Conservation (phyloP, 768 basidiomycete species). For the Tricholoma hemisulphureum region DNA sequence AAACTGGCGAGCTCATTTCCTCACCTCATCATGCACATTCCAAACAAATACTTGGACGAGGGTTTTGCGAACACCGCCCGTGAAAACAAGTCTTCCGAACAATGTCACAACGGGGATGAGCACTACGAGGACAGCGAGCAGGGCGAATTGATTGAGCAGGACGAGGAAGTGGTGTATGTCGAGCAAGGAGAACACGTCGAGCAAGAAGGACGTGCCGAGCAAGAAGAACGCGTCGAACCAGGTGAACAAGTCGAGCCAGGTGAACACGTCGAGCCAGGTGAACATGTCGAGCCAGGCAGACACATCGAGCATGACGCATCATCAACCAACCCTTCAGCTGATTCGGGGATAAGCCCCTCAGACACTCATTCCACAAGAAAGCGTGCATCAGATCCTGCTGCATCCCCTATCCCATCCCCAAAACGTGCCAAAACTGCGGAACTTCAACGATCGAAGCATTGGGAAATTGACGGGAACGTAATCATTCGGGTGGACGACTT, state of each 20-base stretch:
- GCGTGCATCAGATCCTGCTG: background rate
- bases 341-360: background rate
- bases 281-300: too few species aligned
- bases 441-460: slow-evolving; percentile 8
- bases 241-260: too few species aligned
- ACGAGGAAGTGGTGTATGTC: background rate
- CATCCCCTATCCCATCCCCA: background rate
- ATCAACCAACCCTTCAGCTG: background rate
- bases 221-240: background rate
- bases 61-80: background rate
- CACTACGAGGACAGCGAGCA: background rate
- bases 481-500: slow-evolving; percentile 6
- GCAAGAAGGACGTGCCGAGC: background rate
- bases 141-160: background rate
- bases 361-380: background rate
- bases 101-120: background rate
- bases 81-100: background rate
- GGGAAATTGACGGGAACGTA: slow-evolving; percentile 19
- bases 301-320: background rate
- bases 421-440: background rate
- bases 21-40: background rate
- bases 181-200: background rate
- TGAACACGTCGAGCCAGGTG: too few species aligned
- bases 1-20: background rate
- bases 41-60: background rate